Base-by-base conservation (phyloP, 2,329 filamentous ascomycete species). In the Myotisia sp. region DNA sequence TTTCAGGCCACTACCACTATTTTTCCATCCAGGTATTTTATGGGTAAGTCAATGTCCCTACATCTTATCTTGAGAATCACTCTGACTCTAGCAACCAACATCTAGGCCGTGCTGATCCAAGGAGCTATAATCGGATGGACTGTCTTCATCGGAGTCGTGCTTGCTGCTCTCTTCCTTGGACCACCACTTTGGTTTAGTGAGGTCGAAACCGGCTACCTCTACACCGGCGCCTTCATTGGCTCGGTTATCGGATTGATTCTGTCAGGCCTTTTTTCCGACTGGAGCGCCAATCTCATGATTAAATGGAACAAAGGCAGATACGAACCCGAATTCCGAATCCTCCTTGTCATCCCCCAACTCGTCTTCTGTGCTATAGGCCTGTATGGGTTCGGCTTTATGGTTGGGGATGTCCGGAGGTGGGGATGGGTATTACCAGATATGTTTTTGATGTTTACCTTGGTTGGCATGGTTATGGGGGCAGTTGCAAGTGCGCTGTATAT, bases 71-170 rank as follows among this genome's bases (percentile, higher is more conserved):
- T 18, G 17, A 6, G n/a, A 31, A n/a, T n/a, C n/a, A n/a, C n/a
- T n/a, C n/a, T n/a, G n/a, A n/a, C 2, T 13, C 44, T 47, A 27
- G 45, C 37, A 24, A 28, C 30, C 14, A 7, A 23, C n/a, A 23
- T 13, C 2, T 14, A 60, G 58, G 68, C 69, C 10, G 74, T 70
- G 47, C 64, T 94, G 3, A 82, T 86, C 32, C 86, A 93, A 65
- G 86, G 86, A 10, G 74, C 81, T 3, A 73, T 93, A 50, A 93
- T 94, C 49, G 87, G 86, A 43, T 95, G 87, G 86, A 92, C 86
- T 1, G 82, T 94, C 10, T 83, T 94, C 50, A 87, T 92, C 44
- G 80, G 82, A 37, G 78, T 90, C 40, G 74, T 90, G 44, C 62
- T 92, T 29, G 79, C 77, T n/a, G 73, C 77, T 39, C 76, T 92